Evolutionary conservation across 2,329 filamentous ascomycete genomes (phyloP).

Genomic region (Eutypella sp.): DNA sequence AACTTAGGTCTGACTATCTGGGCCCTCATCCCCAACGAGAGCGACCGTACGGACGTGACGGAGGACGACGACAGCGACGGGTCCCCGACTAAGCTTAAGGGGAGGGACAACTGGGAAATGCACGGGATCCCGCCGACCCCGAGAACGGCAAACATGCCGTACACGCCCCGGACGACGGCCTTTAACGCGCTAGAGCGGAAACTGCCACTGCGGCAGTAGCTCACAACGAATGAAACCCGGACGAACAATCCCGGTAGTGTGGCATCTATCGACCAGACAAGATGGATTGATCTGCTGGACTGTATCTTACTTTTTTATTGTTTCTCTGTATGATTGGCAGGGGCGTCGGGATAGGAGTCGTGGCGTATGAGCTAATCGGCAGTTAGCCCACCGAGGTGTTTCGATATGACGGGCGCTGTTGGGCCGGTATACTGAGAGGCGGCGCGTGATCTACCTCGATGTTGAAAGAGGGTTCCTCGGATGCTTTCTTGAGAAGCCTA

Average conservation of each 20-base stretch:
- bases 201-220: slow-evolving; percentile 43
- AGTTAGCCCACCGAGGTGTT: too few species aligned
- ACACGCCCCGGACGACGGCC: slow-evolving; percentile 62
- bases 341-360: too few species aligned
- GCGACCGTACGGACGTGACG: slow-evolving; percentile 41
- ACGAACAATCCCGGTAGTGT: too few species aligned
- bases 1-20: slow-evolving; percentile 57
- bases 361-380: too few species aligned
- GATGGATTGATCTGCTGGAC: not conserved
- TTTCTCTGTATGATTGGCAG: too few species aligned
- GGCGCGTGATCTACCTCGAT: too few species aligned
- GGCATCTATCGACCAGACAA: too few species aligned
- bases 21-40: slow-evolving; percentile 52
- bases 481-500: too few species aligned
- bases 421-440: too few species aligned
- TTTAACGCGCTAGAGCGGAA: slow-evolving; percentile 60
- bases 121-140: slow-evolving; percentile 40
- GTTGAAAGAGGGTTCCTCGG: too few species aligned
- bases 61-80: slow-evolving; percentile 36
- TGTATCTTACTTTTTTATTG: too few species aligned
- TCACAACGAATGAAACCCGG: slow-evolving; percentile 7
- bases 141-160: slow-evolving; percentile 37
- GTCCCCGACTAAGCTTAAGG: slow-evolving; percentile 31
- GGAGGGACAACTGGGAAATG: slow-evolving; percentile 53
- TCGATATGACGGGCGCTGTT: too few species aligned